Evolutionary conservation across 495 filamentous ascomycete genomes (phyloP).

Genomic region (Diplogelasinospora grovesii): DNA sequence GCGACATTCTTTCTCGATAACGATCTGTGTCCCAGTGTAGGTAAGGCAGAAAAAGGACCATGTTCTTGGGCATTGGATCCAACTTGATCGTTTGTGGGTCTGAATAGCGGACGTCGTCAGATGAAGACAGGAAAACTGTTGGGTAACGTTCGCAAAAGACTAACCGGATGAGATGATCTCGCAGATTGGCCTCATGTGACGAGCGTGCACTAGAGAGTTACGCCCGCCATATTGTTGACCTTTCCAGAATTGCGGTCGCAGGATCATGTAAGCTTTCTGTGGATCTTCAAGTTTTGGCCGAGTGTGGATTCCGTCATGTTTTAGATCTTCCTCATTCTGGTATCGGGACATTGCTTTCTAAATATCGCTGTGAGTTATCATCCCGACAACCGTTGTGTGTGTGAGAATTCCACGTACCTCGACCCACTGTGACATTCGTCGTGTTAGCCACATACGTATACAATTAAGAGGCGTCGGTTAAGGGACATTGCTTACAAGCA

Average conservation of each 20-base stretch:
- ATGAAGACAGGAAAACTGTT: not conserved
- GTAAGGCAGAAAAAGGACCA: conserved; percentile 53
- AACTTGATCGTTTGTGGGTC: conserved; percentile 8
- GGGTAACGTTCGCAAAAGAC: not conserved
- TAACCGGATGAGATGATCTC: conserved; percentile 24
- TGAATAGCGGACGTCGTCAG: not conserved
- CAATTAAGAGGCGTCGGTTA: too few relatives aligned
- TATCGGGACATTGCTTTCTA: conserved; percentile 18
- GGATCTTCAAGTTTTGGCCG: not conserved
- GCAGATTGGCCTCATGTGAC: conserved; percentile 33
- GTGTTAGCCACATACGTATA: too few relatives aligned
- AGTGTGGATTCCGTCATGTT: conserved; percentile 1
- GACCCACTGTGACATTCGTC: too few relatives aligned
- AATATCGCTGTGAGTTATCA: too few relatives aligned
- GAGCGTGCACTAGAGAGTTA: conserved; percentile 24
- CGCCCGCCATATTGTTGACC: conserved; percentile 23
- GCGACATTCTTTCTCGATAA: conserved; percentile 27
- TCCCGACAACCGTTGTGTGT: too few relatives aligned
- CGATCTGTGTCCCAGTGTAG: conserved; percentile 58
- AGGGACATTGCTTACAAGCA: not conserved
- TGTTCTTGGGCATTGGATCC: conserved; percentile 23
- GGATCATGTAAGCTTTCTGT: conserved; percentile 14
- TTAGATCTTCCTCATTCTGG: conserved; percentile 8
- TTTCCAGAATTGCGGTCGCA: conserved; percentile 25
- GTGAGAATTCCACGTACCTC: too few relatives aligned